Percentiles rank a stretch among this genome's conserved stretches.
Conservation (phyloP, 1,284 basidiomycete species). For the Irpex rosettiformis region DNA sequence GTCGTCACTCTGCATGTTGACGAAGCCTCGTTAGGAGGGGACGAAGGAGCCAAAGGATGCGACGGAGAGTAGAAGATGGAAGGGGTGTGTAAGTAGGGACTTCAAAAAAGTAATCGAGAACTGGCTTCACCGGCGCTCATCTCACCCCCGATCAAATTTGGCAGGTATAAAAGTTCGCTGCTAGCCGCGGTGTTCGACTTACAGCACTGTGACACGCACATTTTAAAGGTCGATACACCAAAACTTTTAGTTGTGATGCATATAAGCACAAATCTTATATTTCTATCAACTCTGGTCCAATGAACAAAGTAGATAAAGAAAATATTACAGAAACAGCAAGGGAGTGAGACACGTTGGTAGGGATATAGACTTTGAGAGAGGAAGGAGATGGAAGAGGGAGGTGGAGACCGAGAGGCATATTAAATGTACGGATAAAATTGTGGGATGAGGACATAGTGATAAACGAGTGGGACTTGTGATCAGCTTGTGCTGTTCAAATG, state of each 20-base stretch:
- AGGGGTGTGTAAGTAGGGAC: neutral
- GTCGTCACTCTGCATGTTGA: constrained; percentile 84
- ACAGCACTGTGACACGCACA: no score
- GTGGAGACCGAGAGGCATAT: no score
- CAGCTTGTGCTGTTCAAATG: no score
- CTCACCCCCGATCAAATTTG: neutral
- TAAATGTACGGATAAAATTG: neutral
- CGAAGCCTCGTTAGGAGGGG: neutral
- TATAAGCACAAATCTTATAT: neutral
- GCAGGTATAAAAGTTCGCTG: neutral
- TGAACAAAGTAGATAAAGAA: neutral
- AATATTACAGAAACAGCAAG: neutral
- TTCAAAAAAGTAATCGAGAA: neutral
- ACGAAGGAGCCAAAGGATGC: neutral
- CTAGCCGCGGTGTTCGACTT: no score
- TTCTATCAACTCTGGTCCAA: neutral
- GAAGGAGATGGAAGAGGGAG: no score
- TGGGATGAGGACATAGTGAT: neutral
- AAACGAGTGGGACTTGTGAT: no score
- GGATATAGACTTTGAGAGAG: neutral
- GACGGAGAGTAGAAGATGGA: neutral
- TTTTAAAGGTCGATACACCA: neutral
- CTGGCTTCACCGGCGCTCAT: neutral
- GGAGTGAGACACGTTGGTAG: neutral
- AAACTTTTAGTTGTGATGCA: no score